phyloP scores from a whole-genome alignment of 495 filamentous ascomycete genomes.

The Aspergillus carlsbadensis region DNA sequence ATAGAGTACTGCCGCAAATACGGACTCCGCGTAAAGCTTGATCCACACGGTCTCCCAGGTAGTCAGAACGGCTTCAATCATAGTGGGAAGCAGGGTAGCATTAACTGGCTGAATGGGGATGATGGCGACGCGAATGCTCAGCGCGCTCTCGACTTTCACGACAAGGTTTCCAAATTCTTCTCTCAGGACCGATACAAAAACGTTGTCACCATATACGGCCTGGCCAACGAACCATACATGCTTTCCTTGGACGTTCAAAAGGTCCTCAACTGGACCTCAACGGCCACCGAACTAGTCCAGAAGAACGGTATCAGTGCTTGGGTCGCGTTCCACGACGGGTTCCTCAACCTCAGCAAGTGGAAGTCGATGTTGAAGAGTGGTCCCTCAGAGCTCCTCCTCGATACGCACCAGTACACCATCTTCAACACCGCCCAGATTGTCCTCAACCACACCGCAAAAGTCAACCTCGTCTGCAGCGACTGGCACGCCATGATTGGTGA shows the following conservation, averaged over 20 bases:
- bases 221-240: constrained; percentile 87
- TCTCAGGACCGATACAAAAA: constrained; percentile 82
- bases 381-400: constrained; percentile 62
- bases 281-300: constrained; percentile 63
- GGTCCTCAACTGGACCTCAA: constrained; percentile 69
- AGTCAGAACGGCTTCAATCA: constrained; percentile 93
- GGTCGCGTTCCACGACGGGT: constrained; percentile 80
- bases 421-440: constrained; percentile 77
- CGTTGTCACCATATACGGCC: constrained; percentile 78
- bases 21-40: constrained; percentile 90
- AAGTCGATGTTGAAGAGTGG: constrained; percentile 61
- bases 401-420: constrained; percentile 92
- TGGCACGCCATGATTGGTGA: constrained; percentile 77
- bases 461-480: constrained; percentile 79
- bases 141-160: constrained; percentile 77
- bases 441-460: constrained; percentile 69
- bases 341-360: constrained; percentile 79
- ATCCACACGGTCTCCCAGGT: constrained; percentile 82
- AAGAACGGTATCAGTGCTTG: constrained; percentile 66
- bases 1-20: constrained; percentile 95
- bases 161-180: constrained; percentile 80
- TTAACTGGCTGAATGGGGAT: constrained; percentile 80
- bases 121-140: constrained; percentile 61
- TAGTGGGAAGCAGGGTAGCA: constrained; percentile 68
- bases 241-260: constrained; percentile 53